These are phyloP conservation scores for Cercospora sp. DNA, from an alignment of 2,329 filamentous ascomycete species.

Conservation along the genomic window DNA sequence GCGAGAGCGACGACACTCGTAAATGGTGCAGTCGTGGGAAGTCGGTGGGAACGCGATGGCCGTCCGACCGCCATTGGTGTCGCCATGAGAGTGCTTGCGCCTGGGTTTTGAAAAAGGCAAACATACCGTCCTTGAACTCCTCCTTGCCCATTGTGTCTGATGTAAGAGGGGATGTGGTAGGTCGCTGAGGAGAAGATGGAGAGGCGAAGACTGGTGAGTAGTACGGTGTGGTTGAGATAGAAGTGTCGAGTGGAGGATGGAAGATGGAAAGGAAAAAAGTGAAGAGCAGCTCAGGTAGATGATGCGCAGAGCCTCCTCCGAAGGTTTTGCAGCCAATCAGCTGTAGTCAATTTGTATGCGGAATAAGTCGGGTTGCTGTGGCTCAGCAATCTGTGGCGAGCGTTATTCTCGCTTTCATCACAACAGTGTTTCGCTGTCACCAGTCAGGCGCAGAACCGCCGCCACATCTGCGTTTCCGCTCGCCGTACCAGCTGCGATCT, in stretches of 20 bases:
- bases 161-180: constrained; percentile 1
- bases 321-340: constrained; percentile 4
- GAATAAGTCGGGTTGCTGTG: constrained; percentile 9
- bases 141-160: constrained; percentile 43
- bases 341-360: not conserved
- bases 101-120: constrained; percentile 13
- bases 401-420: not conserved
- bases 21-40: not conserved
- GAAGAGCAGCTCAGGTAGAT: constrained; percentile 10
- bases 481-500: not conserved
- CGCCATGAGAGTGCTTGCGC: not conserved
- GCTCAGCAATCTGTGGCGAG: not conserved
- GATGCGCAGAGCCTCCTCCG: constrained; percentile 8
- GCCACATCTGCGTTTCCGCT: not conserved
- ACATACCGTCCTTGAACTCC: constrained; percentile 41
- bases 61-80: not conserved
- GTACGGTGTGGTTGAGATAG: not conserved
- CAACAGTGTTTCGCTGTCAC: not conserved
- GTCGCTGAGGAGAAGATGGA: not conserved
- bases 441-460: not conserved
- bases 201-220: not conserved
- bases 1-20: not conserved
- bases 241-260: not conserved
- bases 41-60: not conserved
- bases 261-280: constrained; percentile 2